Conservation (phyloP, 2,329 filamentous ascomycete genomes). For the Clonostachys sp. region DNA sequence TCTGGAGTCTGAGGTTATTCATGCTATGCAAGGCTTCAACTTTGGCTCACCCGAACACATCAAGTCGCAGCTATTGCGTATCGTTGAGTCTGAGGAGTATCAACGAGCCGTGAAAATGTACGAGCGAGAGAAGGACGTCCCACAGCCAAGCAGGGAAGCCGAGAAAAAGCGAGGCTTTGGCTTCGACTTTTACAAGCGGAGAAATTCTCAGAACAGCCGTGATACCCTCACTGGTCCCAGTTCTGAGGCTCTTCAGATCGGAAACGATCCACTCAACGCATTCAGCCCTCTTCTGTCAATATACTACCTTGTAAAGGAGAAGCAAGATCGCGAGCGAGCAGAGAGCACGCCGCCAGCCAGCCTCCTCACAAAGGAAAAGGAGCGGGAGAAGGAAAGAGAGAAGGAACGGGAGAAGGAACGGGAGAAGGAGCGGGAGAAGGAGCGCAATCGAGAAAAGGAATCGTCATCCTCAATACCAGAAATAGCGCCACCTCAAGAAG, state of each 20-base stretch:
- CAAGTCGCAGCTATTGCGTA: constrained; percentile 71
- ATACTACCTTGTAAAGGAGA: constrained; percentile 95
- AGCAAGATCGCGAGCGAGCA: constrained; percentile 71
- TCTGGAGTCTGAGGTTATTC: constrained; percentile 76
- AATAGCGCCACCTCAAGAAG: constrained; percentile 75
- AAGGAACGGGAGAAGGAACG: constrained; percentile 5
- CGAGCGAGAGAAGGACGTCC: constrained; percentile 60
- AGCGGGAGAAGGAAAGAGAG: constrained; percentile 13
- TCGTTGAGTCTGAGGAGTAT: constrained; percentile 93
- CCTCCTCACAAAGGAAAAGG: constrained; percentile 17
- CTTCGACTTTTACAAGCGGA: constrained; percentile 95
- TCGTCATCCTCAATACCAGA: constrained; percentile 56
- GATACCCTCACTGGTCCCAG: constrained; percentile 85
- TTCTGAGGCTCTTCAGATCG: constrained; percentile 75
- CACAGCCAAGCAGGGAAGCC: constrained; percentile 52
- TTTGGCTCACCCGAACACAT: constrained; percentile 88
- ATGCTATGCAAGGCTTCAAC: constrained; percentile 97
- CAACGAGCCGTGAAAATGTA: constrained; percentile 73
- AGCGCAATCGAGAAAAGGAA: constrained; percentile 16
- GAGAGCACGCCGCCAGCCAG: constrained; percentile 26
- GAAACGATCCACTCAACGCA: constrained; percentile 85
- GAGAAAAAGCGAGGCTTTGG: constrained; percentile 84
- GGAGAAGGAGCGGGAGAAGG: constrained; percentile 8
- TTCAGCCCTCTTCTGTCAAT: constrained; percentile 90
- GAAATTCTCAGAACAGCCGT: constrained; percentile 83